phyloP scores from a whole-genome alignment of 257 asterid genomes.

The Ballota nigra region DNA sequence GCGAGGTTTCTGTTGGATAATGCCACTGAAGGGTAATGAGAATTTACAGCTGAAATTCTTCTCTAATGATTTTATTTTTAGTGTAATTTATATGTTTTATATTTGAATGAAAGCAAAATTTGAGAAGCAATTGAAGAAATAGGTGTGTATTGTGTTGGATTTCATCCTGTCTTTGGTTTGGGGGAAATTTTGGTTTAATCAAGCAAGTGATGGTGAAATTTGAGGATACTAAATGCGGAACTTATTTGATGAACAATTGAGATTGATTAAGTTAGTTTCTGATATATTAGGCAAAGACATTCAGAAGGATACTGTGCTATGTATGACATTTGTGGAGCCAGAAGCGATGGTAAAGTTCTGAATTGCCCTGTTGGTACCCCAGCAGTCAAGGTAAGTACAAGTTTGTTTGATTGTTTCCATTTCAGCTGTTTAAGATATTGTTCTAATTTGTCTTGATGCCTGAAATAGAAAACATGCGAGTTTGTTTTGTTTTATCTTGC shows the following conservation, averaged over 20 bases:
- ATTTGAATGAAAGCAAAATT: background rate
- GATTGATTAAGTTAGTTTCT: conserved; percentile 17
- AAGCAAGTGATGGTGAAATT: background rate
- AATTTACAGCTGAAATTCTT: background rate
- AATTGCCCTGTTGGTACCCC: conserved; percentile 84
- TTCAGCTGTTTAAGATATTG: background rate
- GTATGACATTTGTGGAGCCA: conserved; percentile 86
- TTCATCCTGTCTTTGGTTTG: background rate
- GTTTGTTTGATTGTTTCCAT: background rate
- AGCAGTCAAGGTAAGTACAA: conserved; percentile 56
- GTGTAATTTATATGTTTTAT: background rate
- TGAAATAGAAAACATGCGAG: background rate
- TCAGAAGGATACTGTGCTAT: conserved; percentile 82
- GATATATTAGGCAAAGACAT: conserved; percentile 48
- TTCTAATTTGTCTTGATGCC: conserved; percentile 2
- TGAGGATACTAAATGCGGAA: background rate
- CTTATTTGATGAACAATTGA: background rate
- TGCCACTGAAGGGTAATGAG: conserved; percentile 44
- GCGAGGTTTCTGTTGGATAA: conserved; percentile 43
- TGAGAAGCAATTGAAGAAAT: background rate
- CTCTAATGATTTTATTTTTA: background rate
- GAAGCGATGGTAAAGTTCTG: conserved; percentile 81
- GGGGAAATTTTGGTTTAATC: background rate
- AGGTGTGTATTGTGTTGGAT: background rate
- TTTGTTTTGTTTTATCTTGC: conserved; percentile 7